Percentiles rank a stretch among this genome's conserved stretches.
phyloP scores from a whole-genome alignment of 2,329 filamentous ascomycete genomes.

The Scedosporium apiospermum region DNA sequence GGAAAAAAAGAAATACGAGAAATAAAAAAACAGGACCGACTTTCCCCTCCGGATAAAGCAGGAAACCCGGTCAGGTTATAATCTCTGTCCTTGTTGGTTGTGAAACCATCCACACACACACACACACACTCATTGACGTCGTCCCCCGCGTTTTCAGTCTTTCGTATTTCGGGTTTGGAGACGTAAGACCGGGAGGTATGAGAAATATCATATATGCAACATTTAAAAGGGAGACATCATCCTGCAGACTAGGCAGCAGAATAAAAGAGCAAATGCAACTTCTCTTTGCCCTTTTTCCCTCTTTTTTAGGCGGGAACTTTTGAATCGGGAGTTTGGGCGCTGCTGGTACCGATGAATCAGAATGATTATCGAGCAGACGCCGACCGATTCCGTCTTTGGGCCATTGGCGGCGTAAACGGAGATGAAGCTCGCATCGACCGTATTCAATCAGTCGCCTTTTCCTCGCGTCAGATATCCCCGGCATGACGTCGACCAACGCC shows the following conservation, averaged over 20 bases:
- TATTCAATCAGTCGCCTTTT: not conserved
- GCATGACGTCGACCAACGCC: not conserved
- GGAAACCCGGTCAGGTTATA: too few relatives aligned
- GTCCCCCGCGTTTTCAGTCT: not conserved
- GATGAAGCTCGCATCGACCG: too few relatives aligned
- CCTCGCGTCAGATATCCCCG: not conserved
- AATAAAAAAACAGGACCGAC: too few relatives aligned
- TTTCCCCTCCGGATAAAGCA: too few relatives aligned
- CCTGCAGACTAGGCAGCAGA: not conserved
- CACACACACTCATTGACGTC: too few relatives aligned
- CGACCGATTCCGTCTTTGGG: too few relatives aligned
- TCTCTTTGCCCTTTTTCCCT: not conserved
- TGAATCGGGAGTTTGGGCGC: not conserved
- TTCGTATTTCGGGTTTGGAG: not conserved
- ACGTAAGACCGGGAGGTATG: not conserved
- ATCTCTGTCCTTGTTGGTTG: too few relatives aligned
- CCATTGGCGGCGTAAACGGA: too few relatives aligned
- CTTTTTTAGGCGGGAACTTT: not conserved
- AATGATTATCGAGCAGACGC: not conserved
- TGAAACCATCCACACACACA: too few relatives aligned
- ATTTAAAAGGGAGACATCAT: not conserved
- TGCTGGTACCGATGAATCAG: not conserved
- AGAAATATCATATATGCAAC: not conserved
- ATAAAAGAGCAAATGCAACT: not conserved
- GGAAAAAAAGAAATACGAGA: too few relatives aligned